Percentiles rank a stretch among this genome's conserved stretches.
These are phyloP conservation scores for Boletus reticulatus DNA, from an alignment of 768 basidiomycete species.

Conservation along the genomic window DNA sequence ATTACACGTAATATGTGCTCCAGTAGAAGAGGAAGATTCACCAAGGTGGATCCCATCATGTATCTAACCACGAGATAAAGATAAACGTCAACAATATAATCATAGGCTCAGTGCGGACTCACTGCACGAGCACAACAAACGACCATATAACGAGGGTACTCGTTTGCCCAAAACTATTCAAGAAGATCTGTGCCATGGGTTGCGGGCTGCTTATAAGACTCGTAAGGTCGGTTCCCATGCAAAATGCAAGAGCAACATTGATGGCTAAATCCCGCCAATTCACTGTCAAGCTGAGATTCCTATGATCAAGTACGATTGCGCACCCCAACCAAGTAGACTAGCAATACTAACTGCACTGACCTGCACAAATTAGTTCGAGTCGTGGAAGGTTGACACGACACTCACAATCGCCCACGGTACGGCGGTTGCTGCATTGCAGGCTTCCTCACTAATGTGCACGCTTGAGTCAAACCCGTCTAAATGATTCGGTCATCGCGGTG, in stretches of 20 bases:
- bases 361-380: conserved; percentile 12
- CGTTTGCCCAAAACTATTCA: conserved; percentile 41
- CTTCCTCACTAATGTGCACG: conserved; percentile 55
- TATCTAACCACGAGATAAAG: conserved; percentile 26
- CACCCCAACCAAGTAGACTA: conserved; percentile 49
- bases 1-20: neutral
- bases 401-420: conserved; percentile 59
- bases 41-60: conserved; percentile 53
- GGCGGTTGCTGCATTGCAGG: conserved; percentile 51
- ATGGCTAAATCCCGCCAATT: conserved; percentile 34
- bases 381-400: neutral
- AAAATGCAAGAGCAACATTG: conserved; percentile 54
- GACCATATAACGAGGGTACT: conserved; percentile 52
- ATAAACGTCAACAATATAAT: neutral
- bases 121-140: conserved; percentile 50
- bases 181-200: conserved; percentile 46
- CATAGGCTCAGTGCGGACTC: conserved; percentile 7
- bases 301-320: conserved; percentile 22
- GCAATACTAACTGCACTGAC: conserved; percentile 40
- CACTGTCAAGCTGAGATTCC: neutral
- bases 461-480: conserved; percentile 46
- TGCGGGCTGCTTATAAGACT: conserved; percentile 39
- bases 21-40: conserved; percentile 6
- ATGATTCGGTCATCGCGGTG: neutral
- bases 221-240: conserved; percentile 55